Evolutionary conservation across 2,329 filamentous ascomycete genomes (phyloP).

Genomic region (Alternaria panax): DNA sequence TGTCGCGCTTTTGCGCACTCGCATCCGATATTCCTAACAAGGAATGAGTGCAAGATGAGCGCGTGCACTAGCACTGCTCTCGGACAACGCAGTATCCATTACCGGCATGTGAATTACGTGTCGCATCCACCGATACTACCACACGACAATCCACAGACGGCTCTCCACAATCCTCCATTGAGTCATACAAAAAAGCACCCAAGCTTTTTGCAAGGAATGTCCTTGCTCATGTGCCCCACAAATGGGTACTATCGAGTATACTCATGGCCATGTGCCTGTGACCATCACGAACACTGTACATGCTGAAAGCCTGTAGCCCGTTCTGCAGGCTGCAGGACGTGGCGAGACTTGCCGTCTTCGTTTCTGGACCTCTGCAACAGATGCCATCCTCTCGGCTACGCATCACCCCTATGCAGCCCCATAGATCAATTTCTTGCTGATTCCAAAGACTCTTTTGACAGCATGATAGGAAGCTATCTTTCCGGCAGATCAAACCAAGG

Average conservation of each 20-base stretch:
- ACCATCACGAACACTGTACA: background rate
- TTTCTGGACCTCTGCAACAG: background rate
- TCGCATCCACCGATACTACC: background rate
- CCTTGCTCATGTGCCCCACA: background rate
- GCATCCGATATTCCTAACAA: background rate
- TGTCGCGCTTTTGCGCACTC: background rate
- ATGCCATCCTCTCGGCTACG: background rate
- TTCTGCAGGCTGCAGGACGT: background rate
- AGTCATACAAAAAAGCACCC: background rate
- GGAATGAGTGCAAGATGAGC: background rate
- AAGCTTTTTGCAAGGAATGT: background rate
- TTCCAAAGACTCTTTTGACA: background rate
- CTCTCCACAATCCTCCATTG: background rate
- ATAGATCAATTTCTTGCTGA: background rate
- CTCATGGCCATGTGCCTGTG: background rate
- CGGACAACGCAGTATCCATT: background rate
- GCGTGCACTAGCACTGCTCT: background rate
- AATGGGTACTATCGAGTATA: background rate
- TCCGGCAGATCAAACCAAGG: background rate
- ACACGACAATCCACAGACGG: background rate
- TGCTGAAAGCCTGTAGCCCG: background rate
- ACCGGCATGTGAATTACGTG: background rate
- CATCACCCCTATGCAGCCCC: background rate
- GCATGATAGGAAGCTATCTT: background rate
- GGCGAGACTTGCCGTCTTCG: background rate